These are phyloP conservation scores for Brassica rapa DNA, from an alignment of 345 rosid genomes.

Conservation along the genomic window DNA sequence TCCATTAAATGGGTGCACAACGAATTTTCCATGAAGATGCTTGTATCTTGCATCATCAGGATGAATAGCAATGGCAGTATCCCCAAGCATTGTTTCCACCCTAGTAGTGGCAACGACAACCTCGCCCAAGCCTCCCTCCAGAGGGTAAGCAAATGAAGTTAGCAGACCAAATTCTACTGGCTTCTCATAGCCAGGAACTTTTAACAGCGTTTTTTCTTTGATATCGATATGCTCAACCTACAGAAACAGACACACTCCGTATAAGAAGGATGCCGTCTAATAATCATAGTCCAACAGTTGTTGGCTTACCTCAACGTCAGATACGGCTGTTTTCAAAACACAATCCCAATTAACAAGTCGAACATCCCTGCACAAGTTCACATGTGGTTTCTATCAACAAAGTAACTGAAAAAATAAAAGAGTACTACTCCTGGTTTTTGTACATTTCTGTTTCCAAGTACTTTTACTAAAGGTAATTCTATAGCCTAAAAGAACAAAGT, in stretches of 20 bases:
- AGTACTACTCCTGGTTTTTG: background rate
- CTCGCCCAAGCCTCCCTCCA: constrained; percentile 79
- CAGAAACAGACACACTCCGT: constrained; percentile 34
- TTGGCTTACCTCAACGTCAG: constrained; percentile 77
- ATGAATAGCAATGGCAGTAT: constrained; percentile 93
- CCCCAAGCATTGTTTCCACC: constrained; percentile 98
- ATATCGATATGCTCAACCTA: constrained; percentile 86
- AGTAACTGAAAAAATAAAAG: constrained; percentile 9
- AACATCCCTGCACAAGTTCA: constrained; percentile 58
- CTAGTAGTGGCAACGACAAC: constrained; percentile 97
- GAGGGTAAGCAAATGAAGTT: constrained; percentile 85
- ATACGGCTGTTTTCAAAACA: constrained; percentile 78
- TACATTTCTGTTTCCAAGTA: background rate
- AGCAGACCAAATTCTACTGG: constrained; percentile 93
- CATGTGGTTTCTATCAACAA: background rate
- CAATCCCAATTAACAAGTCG: constrained; percentile 96
- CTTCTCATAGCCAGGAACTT: constrained; percentile 81
- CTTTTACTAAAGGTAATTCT: background rate
- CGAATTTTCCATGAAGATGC: constrained; percentile 86
- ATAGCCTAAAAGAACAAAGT: background rate
- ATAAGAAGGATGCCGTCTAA: constrained; percentile 25
- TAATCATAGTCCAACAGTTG: constrained; percentile 23
- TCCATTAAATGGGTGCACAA: constrained; percentile 88
- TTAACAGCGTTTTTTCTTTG: constrained; percentile 59
- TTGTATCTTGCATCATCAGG: constrained; percentile 84